Conservation (phyloP, 1,139 yeast species). For the Meyerozyma guilliermondii region DNA sequence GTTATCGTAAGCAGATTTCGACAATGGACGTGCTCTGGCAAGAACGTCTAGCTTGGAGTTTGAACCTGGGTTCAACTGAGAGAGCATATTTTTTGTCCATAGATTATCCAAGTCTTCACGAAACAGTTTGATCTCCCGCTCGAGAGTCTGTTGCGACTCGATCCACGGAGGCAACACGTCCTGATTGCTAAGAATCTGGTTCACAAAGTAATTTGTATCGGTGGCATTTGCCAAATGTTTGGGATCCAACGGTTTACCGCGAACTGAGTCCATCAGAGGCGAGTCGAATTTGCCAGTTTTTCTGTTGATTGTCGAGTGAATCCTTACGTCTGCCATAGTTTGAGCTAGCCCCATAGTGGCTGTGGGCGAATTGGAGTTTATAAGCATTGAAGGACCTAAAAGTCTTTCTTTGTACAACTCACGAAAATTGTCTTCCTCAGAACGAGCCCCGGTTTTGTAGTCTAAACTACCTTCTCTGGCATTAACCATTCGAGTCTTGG, state of each 20-base stretch:
- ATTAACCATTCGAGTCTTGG: conserved; percentile 38
- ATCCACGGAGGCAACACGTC: conserved; percentile 88
- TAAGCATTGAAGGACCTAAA: conserved; percentile 52
- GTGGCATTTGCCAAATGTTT: conserved; percentile 58
- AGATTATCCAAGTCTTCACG: conserved; percentile 37
- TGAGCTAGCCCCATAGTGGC: conserved; percentile 44
- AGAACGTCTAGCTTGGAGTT: background rate
- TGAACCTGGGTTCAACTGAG: conserved; percentile 12
- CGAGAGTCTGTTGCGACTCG: conserved; percentile 65
- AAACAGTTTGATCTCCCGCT: conserved; percentile 40
- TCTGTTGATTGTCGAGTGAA: conserved; percentile 65
- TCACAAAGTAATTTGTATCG: conserved; percentile 39
- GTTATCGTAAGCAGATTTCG: conserved; percentile 2
- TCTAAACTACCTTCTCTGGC: conserved; percentile 69
- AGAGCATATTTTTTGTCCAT: conserved; percentile 39
- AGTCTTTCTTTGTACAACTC: conserved; percentile 62
- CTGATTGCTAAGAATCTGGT: conserved; percentile 62
- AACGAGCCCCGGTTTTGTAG: conserved; percentile 31
- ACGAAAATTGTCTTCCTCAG: conserved; percentile 46
- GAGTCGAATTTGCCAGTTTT: conserved; percentile 59
- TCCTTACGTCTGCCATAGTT: conserved; percentile 67
- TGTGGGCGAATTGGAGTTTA: conserved; percentile 31
- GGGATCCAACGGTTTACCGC: conserved; percentile 57
- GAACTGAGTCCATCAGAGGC: conserved; percentile 37
- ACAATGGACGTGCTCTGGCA: conserved; percentile 4